phyloP scores from a whole-genome alignment of 2,329 filamentous ascomycete genomes.

The Clonostachys byssicola region DNA sequence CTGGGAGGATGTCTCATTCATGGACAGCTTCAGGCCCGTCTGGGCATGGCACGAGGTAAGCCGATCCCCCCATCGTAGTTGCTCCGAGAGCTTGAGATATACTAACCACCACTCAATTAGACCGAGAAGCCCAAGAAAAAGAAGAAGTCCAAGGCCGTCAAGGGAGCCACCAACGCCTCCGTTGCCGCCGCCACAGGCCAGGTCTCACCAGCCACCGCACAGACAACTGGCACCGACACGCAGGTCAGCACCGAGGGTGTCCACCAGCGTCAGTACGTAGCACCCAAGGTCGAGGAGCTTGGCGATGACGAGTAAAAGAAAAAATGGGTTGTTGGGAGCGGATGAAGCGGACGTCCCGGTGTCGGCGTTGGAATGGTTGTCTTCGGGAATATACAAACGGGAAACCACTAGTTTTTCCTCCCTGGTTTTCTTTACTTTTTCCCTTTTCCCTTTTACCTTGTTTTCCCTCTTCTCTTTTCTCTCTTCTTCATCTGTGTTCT shows the following conservation, averaged over 20 bases:
- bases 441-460: no score
- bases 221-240: constrained; percentile 52
- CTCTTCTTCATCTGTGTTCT: no score
- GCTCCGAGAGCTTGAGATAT: background rate
- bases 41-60: constrained; percentile 98
- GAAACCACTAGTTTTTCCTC: no score
- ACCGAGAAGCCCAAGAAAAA: constrained; percentile 45
- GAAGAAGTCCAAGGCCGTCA: constrained; percentile 43
- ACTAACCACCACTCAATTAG: constrained; percentile 4
- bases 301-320: constrained; percentile 39
- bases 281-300: constrained; percentile 50
- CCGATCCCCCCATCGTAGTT: constrained; percentile 9
- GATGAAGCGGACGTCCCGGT: no score
- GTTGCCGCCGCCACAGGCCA: constrained; percentile 51
- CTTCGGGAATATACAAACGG: no score
- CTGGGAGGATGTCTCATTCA: constrained; percentile 97
- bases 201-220: constrained; percentile 45
- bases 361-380: no score
- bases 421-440: no score
- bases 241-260: constrained; percentile 40
- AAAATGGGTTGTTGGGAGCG: background rate
- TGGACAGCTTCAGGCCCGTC: constrained; percentile 91
- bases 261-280: constrained; percentile 38
- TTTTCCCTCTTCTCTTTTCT: background rate
- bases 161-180: constrained; percentile 25